A percentile compares a stretch with the other conserved stretches of the same genome.
Conservation (phyloP, 2,329 filamentous ascomycete species). For the Penicillium sclerotigenum region DNA sequence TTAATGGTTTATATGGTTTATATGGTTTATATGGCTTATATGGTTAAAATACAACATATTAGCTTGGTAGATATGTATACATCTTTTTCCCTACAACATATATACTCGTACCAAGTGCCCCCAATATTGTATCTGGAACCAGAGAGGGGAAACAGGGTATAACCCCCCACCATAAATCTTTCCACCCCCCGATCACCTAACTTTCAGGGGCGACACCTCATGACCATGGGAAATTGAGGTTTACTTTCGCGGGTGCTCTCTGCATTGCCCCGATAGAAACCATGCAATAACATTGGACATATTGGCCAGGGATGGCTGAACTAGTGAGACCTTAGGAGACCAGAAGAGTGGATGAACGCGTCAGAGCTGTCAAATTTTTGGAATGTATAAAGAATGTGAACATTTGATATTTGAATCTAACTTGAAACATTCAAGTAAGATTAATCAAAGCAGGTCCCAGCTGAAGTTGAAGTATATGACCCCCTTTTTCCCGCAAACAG, state of each 20-base stretch:
- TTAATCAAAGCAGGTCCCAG: background rate
- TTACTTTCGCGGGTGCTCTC: constrained; percentile 14
- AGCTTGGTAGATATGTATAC: background rate
- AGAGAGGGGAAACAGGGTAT: constrained; percentile 3
- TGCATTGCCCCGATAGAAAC: constrained; percentile 8
- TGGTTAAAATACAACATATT: background rate
- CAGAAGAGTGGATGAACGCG: background rate
- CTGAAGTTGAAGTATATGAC: background rate
- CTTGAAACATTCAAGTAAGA: background rate
- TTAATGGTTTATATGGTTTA: background rate
- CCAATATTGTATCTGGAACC: constrained; percentile 5
- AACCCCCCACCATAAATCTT: constrained; percentile 8
- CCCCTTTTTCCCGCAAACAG: constrained; percentile 29
- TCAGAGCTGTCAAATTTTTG: background rate
- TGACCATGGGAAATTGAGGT: constrained; percentile 13
- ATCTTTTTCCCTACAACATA: no score
- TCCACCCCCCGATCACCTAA: constrained; percentile 1
- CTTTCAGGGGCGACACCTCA: constrained; percentile 19
- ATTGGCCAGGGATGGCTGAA: constrained; percentile 13
- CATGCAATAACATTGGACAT: constrained; percentile 16
- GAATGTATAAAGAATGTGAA: background rate
- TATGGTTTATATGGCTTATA: background rate
- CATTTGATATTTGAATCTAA: background rate
- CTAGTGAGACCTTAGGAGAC: constrained; percentile 10
- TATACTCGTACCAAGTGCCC: background rate